phyloP scores from a whole-genome alignment of 2,329 filamentous ascomycete genomes.

The Parastagonospora nodorum region DNA sequence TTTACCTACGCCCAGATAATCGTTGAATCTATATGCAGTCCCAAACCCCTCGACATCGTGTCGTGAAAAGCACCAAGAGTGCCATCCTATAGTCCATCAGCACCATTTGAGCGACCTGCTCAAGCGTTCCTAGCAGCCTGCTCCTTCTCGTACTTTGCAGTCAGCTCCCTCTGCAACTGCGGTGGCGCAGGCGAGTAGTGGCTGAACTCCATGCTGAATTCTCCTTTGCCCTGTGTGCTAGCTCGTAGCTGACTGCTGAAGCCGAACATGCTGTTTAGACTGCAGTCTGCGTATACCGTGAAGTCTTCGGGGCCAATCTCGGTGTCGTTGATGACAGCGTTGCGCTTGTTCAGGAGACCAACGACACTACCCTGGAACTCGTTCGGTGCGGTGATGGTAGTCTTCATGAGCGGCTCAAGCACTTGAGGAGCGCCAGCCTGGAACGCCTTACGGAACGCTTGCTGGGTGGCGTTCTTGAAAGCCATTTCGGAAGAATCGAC shows the following conservation, averaged over 20 bases:
- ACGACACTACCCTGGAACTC: slow-evolving; percentile 98
- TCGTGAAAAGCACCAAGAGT: slow-evolving; percentile 5
- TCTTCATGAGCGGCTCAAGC: slow-evolving; percentile 97
- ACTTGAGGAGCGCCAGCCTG: slow-evolving; percentile 78
- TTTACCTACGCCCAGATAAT: slow-evolving; percentile 16
- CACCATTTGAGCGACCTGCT: slow-evolving; percentile 31
- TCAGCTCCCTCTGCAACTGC: slow-evolving; percentile 82
- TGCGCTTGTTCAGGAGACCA: slow-evolving; percentile 94
- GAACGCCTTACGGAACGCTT: slow-evolving; percentile 96
- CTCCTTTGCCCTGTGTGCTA: slow-evolving; percentile 95
- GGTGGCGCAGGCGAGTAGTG: slow-evolving; percentile 88
- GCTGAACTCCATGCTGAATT: slow-evolving; percentile 98
- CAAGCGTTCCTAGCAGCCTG: slow-evolving; percentile 67
- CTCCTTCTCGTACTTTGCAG: slow-evolving; percentile 70
- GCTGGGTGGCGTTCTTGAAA: slow-evolving; percentile 92
- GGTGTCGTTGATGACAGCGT: slow-evolving; percentile 91
- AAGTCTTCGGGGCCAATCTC: slow-evolving; percentile 95
- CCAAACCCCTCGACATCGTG: slow-evolving; percentile 8
- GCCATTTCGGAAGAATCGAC: slow-evolving; percentile 97
- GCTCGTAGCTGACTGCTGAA: slow-evolving; percentile 91
- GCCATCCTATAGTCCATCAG: background rate
- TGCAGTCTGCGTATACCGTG: slow-evolving; percentile 88
- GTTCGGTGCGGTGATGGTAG: slow-evolving; percentile 89
- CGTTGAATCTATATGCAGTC: slow-evolving; percentile 23
- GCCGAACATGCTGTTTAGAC: slow-evolving; percentile 96